These are phyloP conservation scores for Boletus barrowsii DNA, from an alignment of 768 basidiomycete genomes.

Conservation along the genomic window DNA sequence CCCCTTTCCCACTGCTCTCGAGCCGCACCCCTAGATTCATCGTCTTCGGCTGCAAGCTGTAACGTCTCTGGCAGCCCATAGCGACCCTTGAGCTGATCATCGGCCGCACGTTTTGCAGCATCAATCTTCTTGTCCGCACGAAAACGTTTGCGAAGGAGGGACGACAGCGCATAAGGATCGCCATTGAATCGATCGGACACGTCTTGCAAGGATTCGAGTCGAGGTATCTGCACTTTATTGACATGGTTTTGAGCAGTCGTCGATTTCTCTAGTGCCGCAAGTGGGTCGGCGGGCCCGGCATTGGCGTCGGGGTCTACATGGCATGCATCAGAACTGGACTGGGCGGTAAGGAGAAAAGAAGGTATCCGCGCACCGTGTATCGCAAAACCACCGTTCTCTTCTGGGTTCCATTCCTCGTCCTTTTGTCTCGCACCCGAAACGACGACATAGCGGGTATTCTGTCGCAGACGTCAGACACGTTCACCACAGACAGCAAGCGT, in stretches of 20 bases:
- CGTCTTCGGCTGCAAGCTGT: conserved; percentile 62
- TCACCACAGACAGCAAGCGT: not conserved
- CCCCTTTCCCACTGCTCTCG: conserved; percentile 60
- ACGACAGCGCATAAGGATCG: conserved; percentile 84
- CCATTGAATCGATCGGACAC: conserved; percentile 75
- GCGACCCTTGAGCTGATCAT: conserved; percentile 66
- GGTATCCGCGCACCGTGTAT: conserved; percentile 60
- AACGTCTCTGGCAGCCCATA: conserved; percentile 77
- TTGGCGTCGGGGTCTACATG: conserved; percentile 65
- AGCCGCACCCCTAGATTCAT: conserved; percentile 56
- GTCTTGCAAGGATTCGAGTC: conserved; percentile 75
- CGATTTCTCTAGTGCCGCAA: conserved; percentile 87
- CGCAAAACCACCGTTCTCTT: conserved; percentile 91
- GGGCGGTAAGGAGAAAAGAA: not conserved
- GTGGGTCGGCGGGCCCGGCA: conserved; percentile 69
- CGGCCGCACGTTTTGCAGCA: conserved; percentile 60
- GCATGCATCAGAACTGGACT: not conserved
- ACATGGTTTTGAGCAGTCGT: conserved; percentile 70
- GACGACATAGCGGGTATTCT: conserved; percentile 97
- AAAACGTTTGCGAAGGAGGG: conserved; percentile 74
- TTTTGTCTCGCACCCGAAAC: conserved; percentile 90
- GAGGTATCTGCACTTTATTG: conserved; percentile 72
- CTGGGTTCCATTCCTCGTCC: conserved; percentile 95
- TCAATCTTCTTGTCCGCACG: conserved; percentile 84
- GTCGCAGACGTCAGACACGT: not conserved